These are phyloP conservation scores for Solanum lignicaule DNA, from an alignment of 257 asterid species.

Conservation along the genomic window DNA sequence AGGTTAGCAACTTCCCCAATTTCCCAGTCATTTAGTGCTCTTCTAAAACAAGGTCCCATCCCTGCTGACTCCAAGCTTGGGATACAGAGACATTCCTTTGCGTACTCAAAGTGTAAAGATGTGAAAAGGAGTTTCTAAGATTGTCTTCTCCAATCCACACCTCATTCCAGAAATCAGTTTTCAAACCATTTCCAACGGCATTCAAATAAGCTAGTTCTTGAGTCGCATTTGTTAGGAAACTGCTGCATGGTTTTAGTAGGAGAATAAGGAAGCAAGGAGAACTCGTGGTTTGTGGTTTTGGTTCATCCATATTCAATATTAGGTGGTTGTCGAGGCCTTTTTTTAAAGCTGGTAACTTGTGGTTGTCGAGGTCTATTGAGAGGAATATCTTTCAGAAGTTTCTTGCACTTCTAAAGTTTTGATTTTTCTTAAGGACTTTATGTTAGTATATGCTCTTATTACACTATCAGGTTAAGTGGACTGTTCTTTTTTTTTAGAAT, in stretches of 20 bases:
- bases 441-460: neutral
- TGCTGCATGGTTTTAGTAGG: neutral
- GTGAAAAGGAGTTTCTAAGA: too few relatives aligned
- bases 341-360: neutral
- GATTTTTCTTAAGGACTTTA: neutral
- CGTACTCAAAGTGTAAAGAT: too few relatives aligned
- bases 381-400: slow-evolving; percentile 13
- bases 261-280: neutral
- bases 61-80: too few relatives aligned
- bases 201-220: neutral
- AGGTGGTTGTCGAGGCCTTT: slow-evolving; percentile 25
- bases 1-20: too few relatives aligned
- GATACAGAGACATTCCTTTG: too few relatives aligned
- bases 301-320: slow-evolving; percentile 47
- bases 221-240: neutral
- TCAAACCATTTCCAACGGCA: too few relatives aligned
- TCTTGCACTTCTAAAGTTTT: neutral
- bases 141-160: too few relatives aligned
- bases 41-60: too few relatives aligned
- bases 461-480: neutral
- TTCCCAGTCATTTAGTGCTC: too few relatives aligned
- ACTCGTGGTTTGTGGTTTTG: slow-evolving; percentile 16
- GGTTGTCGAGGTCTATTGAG: slow-evolving; percentile 9
- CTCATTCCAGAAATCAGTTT: too few relatives aligned
- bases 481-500: neutral